A percentile compares a stretch with the other conserved stretches of the same genome.
These are phyloP conservation scores for Conidiobolus incongruus DNA, from an alignment of 371 early-diverging fungal genomes.

Conservation along the genomic window DNA sequence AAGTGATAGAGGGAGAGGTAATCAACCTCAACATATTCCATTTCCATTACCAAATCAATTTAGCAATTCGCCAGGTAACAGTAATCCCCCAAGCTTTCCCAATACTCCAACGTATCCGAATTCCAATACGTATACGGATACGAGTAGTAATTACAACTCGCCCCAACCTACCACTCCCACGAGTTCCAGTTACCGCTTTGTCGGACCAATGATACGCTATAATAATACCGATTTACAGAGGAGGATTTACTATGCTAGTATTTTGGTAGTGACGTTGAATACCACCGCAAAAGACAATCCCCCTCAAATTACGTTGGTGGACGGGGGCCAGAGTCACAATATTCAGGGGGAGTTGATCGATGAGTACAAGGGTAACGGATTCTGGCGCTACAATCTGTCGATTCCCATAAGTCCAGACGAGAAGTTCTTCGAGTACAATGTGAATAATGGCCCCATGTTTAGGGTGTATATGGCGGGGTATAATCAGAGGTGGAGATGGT, in stretches of 20 bases:
- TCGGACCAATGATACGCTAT: slow-evolving; percentile 1
- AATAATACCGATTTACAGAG: background rate
- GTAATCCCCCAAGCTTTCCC: too few species aligned
- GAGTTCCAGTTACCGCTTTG: background rate
- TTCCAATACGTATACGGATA: too few species aligned
- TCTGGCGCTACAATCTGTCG: background rate
- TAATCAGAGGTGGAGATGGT: slow-evolving; percentile 21
- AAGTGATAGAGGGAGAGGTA: too few species aligned
- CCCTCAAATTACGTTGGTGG: background rate
- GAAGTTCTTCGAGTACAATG: background rate
- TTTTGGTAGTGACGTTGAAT: background rate
- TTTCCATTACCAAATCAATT: too few species aligned
- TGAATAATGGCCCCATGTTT: background rate
- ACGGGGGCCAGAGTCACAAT: background rate
- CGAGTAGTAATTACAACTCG: too few species aligned
- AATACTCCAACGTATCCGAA: too few species aligned
- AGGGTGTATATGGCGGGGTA: slow-evolving; percentile 15
- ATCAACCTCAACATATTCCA: too few species aligned
- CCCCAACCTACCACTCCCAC: too few species aligned
- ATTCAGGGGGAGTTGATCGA: background rate
- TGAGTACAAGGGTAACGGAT: background rate
- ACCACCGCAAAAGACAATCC: background rate
- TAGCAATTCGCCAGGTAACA: too few species aligned
- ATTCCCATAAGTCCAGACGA: background rate
- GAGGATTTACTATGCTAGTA: slow-evolving; percentile 1